These are phyloP conservation scores for Trichoderma virens DNA, from an alignment of 495 filamentous ascomycete genomes.

Conservation along the genomic window DNA sequence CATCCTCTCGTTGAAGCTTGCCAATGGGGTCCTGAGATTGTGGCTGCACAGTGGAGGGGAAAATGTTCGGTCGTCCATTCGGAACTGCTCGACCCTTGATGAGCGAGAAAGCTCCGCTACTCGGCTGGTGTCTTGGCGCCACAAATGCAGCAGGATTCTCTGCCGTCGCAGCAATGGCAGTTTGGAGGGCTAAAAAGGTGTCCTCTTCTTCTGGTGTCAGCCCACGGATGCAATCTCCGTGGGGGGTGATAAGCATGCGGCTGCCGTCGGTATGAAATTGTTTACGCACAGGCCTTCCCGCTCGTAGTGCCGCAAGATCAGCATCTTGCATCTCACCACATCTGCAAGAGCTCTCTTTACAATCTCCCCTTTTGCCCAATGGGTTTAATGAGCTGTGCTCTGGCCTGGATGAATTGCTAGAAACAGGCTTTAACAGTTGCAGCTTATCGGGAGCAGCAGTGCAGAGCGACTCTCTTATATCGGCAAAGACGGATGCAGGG, in stretches of 20 bases:
- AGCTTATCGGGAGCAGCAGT: slow-evolving; percentile 21
- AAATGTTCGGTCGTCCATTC: slow-evolving; percentile 46
- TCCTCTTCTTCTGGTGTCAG: slow-evolving; percentile 69
- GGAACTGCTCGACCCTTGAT: slow-evolving; percentile 49
- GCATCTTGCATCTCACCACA: slow-evolving; percentile 10
- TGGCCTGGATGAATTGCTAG: slow-evolving; percentile 12
- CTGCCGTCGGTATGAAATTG: slow-evolving; percentile 31
- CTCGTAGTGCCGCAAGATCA: slow-evolving; percentile 26
- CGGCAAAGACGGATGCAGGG: slow-evolving; percentile 16
- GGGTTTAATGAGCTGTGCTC: not conserved
- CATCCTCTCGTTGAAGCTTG: slow-evolving; percentile 54
- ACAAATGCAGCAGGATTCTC: slow-evolving; percentile 40
- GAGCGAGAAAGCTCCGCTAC: slow-evolving; percentile 40
- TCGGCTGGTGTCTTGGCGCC: slow-evolving; percentile 35
- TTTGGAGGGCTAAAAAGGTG: slow-evolving; percentile 67
- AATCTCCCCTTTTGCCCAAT: not conserved
- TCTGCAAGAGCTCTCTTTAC: slow-evolving; percentile 9
- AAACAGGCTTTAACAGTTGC: slow-evolving; percentile 22
- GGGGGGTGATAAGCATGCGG: slow-evolving; percentile 65
- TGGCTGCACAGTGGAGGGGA: slow-evolving; percentile 34
- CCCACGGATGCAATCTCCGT: slow-evolving; percentile 69
- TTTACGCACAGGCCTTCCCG: slow-evolving; percentile 45
- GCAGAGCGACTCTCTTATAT: slow-evolving; percentile 17
- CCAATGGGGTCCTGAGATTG: slow-evolving; percentile 42
- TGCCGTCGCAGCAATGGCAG: slow-evolving; percentile 39